Evolutionary conservation across 192 early-diverging fungal species (phyloP).

Genomic region (Gonapodya sp.): DNA sequence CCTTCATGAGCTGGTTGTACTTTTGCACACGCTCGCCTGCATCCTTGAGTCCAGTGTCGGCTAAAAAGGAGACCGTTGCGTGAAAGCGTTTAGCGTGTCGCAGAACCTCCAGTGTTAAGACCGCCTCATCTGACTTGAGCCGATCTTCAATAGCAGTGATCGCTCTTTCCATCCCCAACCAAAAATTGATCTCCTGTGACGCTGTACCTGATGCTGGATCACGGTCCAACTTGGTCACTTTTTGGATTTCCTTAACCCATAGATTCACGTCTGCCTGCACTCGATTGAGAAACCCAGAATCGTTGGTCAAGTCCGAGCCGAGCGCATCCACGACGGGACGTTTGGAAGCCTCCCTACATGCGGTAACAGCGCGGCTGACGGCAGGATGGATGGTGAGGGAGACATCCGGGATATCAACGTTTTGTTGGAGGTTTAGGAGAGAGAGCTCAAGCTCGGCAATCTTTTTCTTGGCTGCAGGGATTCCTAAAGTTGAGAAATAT

Average conservation of each 20-base stretch:
- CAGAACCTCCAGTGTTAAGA: slow-evolving; percentile 86
- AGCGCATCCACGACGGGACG: slow-evolving; percentile 68
- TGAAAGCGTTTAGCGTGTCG: slow-evolving; percentile 97
- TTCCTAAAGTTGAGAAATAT: slow-evolving; percentile 12
- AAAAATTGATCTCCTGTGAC: slow-evolving; percentile 98
- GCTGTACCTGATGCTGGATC: slow-evolving; percentile 88
- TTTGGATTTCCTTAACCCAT: slow-evolving; percentile 99
- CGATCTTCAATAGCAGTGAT: slow-evolving; percentile 90
- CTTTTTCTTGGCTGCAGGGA: slow-evolving; percentile 77
- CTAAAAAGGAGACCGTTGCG: slow-evolving; percentile 91
- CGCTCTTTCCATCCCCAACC: slow-evolving; percentile 93
- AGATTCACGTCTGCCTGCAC: slow-evolving; percentile 92
- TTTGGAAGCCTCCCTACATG: slow-evolving; percentile 51
- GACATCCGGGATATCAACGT: slow-evolving; percentile 94
- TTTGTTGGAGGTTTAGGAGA: slow-evolving; percentile 90
- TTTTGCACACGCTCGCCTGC: slow-evolving; percentile 80
- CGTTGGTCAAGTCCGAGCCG: slow-evolving; percentile 54
- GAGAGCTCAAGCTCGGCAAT: slow-evolving; percentile 95
- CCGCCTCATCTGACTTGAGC: slow-evolving; percentile 79
- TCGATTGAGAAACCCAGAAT: slow-evolving; percentile 85
- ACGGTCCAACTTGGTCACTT: slow-evolving; percentile 88
- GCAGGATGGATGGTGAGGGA: slow-evolving; percentile 76
- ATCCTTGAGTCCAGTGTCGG: slow-evolving; percentile 97
- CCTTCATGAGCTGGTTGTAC: slow-evolving; percentile 97
- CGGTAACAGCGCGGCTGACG: slow-evolving; percentile 37